Base-by-base conservation (phyloP, 768 basidiomycete species). In the Mycena rebaudengoi region DNA sequence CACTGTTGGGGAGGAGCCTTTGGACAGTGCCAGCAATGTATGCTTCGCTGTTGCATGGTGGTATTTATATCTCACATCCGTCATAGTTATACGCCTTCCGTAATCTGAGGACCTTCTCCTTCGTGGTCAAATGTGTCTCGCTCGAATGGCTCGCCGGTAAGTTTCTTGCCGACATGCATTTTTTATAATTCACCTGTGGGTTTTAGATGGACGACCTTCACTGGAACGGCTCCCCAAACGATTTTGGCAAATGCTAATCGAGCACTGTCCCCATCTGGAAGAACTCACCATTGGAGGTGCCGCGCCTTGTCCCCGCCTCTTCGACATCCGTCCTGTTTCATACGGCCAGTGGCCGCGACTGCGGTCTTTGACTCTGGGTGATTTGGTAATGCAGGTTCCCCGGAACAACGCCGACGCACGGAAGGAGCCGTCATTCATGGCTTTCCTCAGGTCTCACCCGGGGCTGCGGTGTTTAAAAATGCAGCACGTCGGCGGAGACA, bases 211-310 rank as follows among this genome's bases (percentile, higher is more conserved):
- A 21, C 77, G 66, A 18, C 77, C 79, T 29, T 73, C 66, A 40
- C 64, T 70, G 26, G 78, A 80, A 69, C 79, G 75, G 66, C 73
- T 81, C 30, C 80, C 80, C 8, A 67, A 74, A 41, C 67, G 75
- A 51, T 73, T 76, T 39, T 81, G 80, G 80, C 75, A 74, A 46
- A 81, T 81, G 80, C 71, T 81, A 29, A 68, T 81, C 25, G 79
- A 81, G 54, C 72, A 75, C 40, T 76, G 74, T 49, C 79, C 80
- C 7, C 70, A 74, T 55, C 74, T 81, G n/a, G 76, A 78, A 63
- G 75, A 77, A 46, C 67, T 81, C n/a, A 70, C 72, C 4, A 72
- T 81, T 28, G 75, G 72, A 7, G 76, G 77, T 46, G 66, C 71
- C 45, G 75, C 77, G 18, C 80, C 80, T n/a, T 77, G 76, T 39